Conservation (phyloP, 1,284 basidiomycete genomes). For the Kwoniella shivajii region DNA sequence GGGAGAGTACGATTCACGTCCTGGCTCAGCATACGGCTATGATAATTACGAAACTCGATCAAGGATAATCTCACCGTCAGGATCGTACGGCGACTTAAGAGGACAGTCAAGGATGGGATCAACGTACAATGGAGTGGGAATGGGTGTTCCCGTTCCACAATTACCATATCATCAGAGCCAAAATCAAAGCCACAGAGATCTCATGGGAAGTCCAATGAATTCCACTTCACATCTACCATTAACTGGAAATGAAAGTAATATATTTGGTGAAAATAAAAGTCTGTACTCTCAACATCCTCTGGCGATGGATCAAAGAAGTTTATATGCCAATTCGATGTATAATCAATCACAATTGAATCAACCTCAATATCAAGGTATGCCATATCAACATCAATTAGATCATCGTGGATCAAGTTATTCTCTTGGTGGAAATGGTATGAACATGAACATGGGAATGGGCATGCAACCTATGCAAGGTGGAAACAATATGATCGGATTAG, state of each 20-base stretch:
- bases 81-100: slow-evolving; percentile 39
- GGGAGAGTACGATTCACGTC: slow-evolving; percentile 53
- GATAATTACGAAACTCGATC: slow-evolving; percentile 59
- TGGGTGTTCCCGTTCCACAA: slow-evolving; percentile 8
- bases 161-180: slow-evolving; percentile 7
- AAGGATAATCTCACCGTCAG: slow-evolving; percentile 50
- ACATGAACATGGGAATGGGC: slow-evolving; percentile 3
- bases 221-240: slow-evolving; percentile 9
- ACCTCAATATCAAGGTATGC: too few species aligned
- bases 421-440: slow-evolving; percentile 4
- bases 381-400: too few species aligned
- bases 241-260: slow-evolving; percentile 1
- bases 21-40: slow-evolving; percentile 56
- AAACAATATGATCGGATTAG: slow-evolving; percentile 9
- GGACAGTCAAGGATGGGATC: slow-evolving; percentile 26
- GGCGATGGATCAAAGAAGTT: slow-evolving; percentile 21
- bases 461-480: background rate
- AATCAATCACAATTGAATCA: slow-evolving; percentile 19
- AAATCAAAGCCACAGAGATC: slow-evolving; percentile 4
- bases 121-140: slow-evolving; percentile 19
- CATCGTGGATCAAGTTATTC: slow-evolving; percentile 33
- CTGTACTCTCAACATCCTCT: slow-evolving; percentile 22
- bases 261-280: slow-evolving; percentile 17
- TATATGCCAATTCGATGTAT: slow-evolving; percentile 36
- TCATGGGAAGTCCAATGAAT: slow-evolving; percentile 22